Percentiles rank a stretch among this genome's conserved stretches.
phyloP scores from a whole-genome alignment of 176 grass and related monocot species.

The Sorghum bicolor region Sorghum_bicolor_NCBIv3 NC_012875.2:53813001-53813500 shows the following conservation, averaged over 20 bases:
- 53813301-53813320: not conserved
- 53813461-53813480: not conserved
- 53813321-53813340: not conserved
- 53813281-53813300: not conserved
- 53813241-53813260: not conserved
- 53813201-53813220: constrained; percentile 84
- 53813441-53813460: not conserved
- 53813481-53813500: not conserved
- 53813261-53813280: not conserved
- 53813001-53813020: constrained; percentile 5
- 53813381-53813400: not conserved
- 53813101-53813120: constrained; percentile 96
- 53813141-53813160: constrained; percentile 96
- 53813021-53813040: constrained; percentile 59
- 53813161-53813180: constrained; percentile 92
- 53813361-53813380: not conserved
- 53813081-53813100: constrained; percentile 93
- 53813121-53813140: constrained; percentile 98
- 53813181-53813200: constrained; percentile 89
- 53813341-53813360: not conserved
- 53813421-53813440: not conserved
- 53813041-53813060: constrained; percentile 94
- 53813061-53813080: constrained; percentile 96
- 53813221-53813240: constrained; percentile 80
- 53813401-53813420: not conserved